phyloP scores from a whole-genome alignment of 2,329 filamentous ascomycete species.

The Apiospora rasikravindrae region DNA sequence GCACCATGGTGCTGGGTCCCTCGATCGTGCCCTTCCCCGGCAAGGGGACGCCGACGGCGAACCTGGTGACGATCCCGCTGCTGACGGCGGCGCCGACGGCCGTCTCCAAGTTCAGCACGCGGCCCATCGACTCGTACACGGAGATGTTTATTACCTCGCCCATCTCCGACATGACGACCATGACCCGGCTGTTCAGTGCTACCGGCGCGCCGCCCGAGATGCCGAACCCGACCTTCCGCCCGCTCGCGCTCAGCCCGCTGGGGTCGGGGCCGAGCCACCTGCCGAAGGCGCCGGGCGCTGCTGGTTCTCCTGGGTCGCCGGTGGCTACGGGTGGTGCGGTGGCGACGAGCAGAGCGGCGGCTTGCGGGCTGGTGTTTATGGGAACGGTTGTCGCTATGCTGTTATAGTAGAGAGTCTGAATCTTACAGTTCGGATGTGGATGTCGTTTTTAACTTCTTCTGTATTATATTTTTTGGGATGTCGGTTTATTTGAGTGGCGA shows the following conservation, averaged over 20 bases:
- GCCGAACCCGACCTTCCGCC: neutral
- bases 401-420: neutral
- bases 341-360: neutral
- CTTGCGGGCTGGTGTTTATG: neutral
- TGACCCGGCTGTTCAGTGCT: neutral
- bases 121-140: neutral
- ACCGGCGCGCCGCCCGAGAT: neutral
- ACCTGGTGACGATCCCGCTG: slow-evolving; percentile 3
- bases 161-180: neutral
- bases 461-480: neutral
- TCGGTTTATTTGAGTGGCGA: neutral
- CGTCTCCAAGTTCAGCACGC: neutral
- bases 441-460: slow-evolving; percentile 4
- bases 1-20: neutral
- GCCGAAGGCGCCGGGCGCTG: neutral
- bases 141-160: slow-evolving; percentile 5
- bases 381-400: neutral
- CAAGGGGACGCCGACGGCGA: neutral
- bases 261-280: neutral
- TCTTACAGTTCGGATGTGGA: neutral
- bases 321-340: neutral
- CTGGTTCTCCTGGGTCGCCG: neutral
- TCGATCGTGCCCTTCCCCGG: neutral
- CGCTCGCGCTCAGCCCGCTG: neutral
- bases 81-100: slow-evolving; percentile 3